Evolutionary conservation across 2,329 filamentous ascomycete genomes (phyloP), one percentile per base, ranked within the genome.

Genomic region (Didymella lethalis): DNA sequence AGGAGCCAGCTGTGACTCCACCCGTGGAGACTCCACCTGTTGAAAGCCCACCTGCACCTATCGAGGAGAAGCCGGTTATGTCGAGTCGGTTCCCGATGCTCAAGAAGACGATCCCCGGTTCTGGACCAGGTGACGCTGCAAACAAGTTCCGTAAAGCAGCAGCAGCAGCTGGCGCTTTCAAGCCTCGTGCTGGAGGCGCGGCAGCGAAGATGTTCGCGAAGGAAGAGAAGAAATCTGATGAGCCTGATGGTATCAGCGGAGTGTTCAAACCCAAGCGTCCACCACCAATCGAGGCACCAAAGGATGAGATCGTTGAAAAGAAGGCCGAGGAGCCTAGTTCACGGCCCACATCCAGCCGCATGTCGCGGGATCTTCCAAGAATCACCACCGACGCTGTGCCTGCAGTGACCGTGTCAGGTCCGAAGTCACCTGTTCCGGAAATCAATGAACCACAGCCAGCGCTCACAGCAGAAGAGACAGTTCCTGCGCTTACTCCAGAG

Each of bases 201-300:
- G 93, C 88, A 50, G 92, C 96, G 62, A 89, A 90, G 50, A 80
- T 96, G 52, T 83, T 90, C 54, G 86, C 88, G 50, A 76, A 75
- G 45, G 73, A 77, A 18, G 84, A 87, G 63, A 86, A 85, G 56
- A 76, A 78, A n/a, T 79, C 78, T 3, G 86, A 90, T 25, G 92
- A 90, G 5, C 90, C 92, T 7, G 93, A 97, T 79, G 94, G 93
- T 2, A 96, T 97, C 64, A 96, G 90, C 12, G 86, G 89, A 38
- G 93, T 97, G 36, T 90, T 97, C 25, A 91, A 93, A 3, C 93
- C 93, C 2, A 85, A 79, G 41, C 78, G 68, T 32, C 63, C 64
- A 34, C 64, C 65, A 11, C 71, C 73, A 0, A 72, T 72, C 31
- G 72, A 72, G 51, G 40, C 58, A 7, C 57, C 61, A 11, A 64